Conservation (phyloP, 768 basidiomycete genomes). For the Pleurotus tuoliensis region DNA sequence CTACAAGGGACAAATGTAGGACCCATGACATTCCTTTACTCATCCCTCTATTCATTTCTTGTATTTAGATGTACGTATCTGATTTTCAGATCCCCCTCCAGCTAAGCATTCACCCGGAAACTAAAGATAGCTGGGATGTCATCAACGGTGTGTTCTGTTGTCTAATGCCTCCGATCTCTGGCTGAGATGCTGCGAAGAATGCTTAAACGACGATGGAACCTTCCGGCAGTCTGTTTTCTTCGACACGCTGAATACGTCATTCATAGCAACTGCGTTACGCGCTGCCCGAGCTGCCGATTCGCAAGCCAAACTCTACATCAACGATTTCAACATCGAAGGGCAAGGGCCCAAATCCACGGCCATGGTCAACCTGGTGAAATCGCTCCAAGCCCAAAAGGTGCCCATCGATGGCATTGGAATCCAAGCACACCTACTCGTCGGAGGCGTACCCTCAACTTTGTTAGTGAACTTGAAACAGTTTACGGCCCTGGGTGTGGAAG, state of each 20-base stretch:
- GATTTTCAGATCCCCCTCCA: too few relatives aligned
- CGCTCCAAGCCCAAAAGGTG: slow-evolving; percentile 29
- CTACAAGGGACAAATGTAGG: slow-evolving; percentile 50
- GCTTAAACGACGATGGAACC: slow-evolving; percentile 46
- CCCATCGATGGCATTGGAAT: slow-evolving; percentile 47
- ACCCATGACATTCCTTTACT: too few relatives aligned
- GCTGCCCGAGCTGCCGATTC: slow-evolving; percentile 27
- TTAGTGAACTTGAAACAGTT: slow-evolving; percentile 33
- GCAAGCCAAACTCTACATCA: slow-evolving; percentile 11
- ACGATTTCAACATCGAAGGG: slow-evolving; percentile 16
- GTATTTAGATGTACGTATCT: background rate
- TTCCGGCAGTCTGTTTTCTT: slow-evolving; percentile 41
- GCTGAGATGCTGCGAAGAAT: slow-evolving; percentile 20
- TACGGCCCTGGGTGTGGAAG: slow-evolving; percentile 43
- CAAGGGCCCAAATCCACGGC: slow-evolving; percentile 36
- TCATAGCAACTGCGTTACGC: slow-evolving; percentile 36
- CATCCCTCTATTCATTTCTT: too few relatives aligned
- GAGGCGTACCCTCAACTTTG: slow-evolving; percentile 32
- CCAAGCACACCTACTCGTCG: slow-evolving; percentile 41
- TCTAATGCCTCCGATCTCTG: background rate
- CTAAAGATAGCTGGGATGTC: slow-evolving; percentile 36
- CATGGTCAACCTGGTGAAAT: slow-evolving; percentile 34
- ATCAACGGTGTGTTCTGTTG: slow-evolving; percentile 27
- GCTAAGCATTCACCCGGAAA: too few relatives aligned
- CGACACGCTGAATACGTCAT: slow-evolving; percentile 32